Evolutionary conservation across 495 filamentous ascomycete genomes (phyloP).

Genomic region (Penicillium canariense): DNA sequence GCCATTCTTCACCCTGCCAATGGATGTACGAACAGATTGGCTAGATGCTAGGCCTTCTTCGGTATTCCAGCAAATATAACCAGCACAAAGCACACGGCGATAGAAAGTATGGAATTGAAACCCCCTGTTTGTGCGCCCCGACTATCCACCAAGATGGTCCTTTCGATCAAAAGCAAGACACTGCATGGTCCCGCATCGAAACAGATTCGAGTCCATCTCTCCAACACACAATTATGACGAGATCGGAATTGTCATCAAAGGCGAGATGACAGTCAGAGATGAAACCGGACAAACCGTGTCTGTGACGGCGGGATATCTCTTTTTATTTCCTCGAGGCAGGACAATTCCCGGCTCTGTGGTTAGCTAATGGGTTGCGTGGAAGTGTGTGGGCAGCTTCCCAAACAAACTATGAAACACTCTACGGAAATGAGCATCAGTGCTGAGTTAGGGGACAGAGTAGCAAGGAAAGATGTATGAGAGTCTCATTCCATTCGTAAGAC

Average conservation of each 20-base stretch:
- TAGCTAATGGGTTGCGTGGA: neutral
- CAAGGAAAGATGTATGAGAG: neutral
- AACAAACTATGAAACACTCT: neutral
- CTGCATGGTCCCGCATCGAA: neutral
- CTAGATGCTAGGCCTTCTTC: too few relatives aligned
- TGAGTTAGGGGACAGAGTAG: neutral
- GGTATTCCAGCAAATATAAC: too few relatives aligned
- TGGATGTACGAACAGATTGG: neutral
- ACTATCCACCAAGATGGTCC: neutral
- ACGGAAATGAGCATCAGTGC: neutral
- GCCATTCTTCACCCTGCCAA: neutral
- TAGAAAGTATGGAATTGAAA: neutral
- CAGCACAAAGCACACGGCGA: neutral
- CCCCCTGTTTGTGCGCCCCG: too few relatives aligned
- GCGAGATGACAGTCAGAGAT: neutral
- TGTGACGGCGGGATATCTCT: neutral
- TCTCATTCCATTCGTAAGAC: conserved; percentile 22
- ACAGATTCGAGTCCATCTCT: neutral
- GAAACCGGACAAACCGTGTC: neutral
- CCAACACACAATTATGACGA: neutral
- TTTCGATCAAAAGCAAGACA: neutral
- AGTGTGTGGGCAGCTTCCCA: neutral
- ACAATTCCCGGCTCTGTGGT: neutral
- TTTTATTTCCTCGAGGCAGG: neutral
- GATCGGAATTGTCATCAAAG: neutral